Conservation (phyloP, 2,329 filamentous ascomycete genomes). For the Fusarium humuli region DNA sequence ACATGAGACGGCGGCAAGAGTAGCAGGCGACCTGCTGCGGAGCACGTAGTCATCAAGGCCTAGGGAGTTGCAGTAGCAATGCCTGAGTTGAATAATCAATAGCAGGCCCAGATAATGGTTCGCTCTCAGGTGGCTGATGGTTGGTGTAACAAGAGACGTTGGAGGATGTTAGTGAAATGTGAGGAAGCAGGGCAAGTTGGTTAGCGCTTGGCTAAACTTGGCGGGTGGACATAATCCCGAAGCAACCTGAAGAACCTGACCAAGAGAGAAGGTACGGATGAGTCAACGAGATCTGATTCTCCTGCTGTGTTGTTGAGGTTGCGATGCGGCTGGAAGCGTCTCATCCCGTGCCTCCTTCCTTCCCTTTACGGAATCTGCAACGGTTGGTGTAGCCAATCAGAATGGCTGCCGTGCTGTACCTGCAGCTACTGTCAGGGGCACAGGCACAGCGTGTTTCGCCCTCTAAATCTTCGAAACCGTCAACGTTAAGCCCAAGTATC, state of each 20-base stretch:
- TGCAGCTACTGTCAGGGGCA: slow-evolving; percentile 28
- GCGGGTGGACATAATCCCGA: slow-evolving; percentile 23
- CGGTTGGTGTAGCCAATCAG: slow-evolving; percentile 37
- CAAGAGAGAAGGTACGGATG: slow-evolving; percentile 12
- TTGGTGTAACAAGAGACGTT: slow-evolving; percentile 32
- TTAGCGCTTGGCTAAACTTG: slow-evolving; percentile 40
- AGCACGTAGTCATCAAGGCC: not conserved
- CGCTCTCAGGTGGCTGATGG: slow-evolving; percentile 19
- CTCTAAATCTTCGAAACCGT: slow-evolving; percentile 38
- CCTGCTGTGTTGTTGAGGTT: slow-evolving; percentile 26
- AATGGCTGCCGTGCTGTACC: slow-evolving; percentile 1
- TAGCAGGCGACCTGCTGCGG: slow-evolving; percentile 5
- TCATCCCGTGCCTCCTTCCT: slow-evolving; percentile 33
- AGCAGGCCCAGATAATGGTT: slow-evolving; percentile 20
- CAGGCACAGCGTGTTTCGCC: slow-evolving; percentile 43
- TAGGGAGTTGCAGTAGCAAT: not conserved
- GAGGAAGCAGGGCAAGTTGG: slow-evolving; percentile 2
- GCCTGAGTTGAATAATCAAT: slow-evolving; percentile 9
- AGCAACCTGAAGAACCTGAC: not conserved
- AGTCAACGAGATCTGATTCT: slow-evolving; percentile 18
- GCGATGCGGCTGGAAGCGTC: slow-evolving; percentile 41
- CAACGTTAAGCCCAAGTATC: slow-evolving; percentile 32
- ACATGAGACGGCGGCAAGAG: slow-evolving; percentile 40
- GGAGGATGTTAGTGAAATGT: slow-evolving; percentile 29
- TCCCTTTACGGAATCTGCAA: slow-evolving; percentile 18